A percentile compares a stretch with the other conserved stretches of the same genome.
Evolutionary conservation across 1,139 yeast species (phyloP).

Genomic region (Yamadazyma friedrichii): DNA sequence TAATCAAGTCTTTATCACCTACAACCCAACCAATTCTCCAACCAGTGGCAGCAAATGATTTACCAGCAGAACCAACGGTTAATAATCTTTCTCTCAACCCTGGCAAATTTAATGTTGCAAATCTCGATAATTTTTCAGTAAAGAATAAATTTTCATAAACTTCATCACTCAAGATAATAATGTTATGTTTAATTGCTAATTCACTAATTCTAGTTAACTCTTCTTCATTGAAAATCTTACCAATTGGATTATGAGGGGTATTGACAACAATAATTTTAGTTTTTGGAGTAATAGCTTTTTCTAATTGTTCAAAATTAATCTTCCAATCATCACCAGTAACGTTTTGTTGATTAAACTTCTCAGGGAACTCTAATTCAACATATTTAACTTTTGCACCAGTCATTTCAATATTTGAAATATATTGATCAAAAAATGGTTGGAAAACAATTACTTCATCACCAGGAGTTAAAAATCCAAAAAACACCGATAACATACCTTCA

Average conservation of each 20-base stretch:
- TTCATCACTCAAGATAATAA: slow-evolving; percentile 84
- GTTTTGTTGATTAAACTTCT: slow-evolving; percentile 58
- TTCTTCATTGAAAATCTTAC: slow-evolving; percentile 75
- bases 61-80: slow-evolving; percentile 96
- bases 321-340: slow-evolving; percentile 86
- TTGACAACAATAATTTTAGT: slow-evolving; percentile 87
- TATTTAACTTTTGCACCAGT: slow-evolving; percentile 90
- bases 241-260: slow-evolving; percentile 96
- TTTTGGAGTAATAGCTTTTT: slow-evolving; percentile 62
- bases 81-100: slow-evolving; percentile 77
- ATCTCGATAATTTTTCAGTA: slow-evolving; percentile 66
- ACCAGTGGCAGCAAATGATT: slow-evolving; percentile 96
- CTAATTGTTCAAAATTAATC: slow-evolving; percentile 75
- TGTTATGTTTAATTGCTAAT: slow-evolving; percentile 78
- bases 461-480: slow-evolving; percentile 78
- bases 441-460: slow-evolving; percentile 98
- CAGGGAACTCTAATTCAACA: slow-evolving; percentile 84
- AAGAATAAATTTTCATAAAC: slow-evolving; percentile 90
- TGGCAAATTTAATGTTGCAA: slow-evolving; percentile 72
- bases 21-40: slow-evolving; percentile 98
- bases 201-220: slow-evolving; percentile 77
- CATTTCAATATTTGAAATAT: slow-evolving; percentile 88
- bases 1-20: slow-evolving; percentile 78
- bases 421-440: slow-evolving; percentile 96
- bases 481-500: slow-evolving; percentile 84